Conservation (phyloP, 352 stramenopile genomes). For the Nothophytophthora sp. region DNA sequence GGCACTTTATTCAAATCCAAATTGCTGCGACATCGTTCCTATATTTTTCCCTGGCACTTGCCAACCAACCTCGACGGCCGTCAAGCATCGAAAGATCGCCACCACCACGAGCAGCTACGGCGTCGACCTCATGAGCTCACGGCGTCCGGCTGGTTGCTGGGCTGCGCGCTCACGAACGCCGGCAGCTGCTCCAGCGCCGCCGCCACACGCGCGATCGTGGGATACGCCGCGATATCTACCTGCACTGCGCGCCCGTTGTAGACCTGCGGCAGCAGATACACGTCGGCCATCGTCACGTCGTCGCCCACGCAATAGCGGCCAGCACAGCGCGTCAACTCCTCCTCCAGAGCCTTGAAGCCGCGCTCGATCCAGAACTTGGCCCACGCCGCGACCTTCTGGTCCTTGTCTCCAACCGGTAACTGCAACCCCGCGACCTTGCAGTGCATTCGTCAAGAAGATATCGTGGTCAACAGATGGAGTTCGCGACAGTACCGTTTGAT, state of each 20-base stretch:
- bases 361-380: conserved; percentile 95
- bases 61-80: no score
- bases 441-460: no score
- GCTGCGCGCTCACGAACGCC: conserved; percentile 79
- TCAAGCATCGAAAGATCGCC: no score
- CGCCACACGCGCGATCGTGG: conserved; percentile 76
- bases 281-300: conserved; percentile 92
- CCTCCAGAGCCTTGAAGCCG: conserved; percentile 85
- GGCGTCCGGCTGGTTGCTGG: conserved; percentile 67
- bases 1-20: no score
- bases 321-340: conserved; percentile 40
- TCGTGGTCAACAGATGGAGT: no score
- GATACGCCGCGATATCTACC: conserved; percentile 85
- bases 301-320: conserved; percentile 91
- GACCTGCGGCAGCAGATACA: conserved; percentile 90
- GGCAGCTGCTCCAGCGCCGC: conserved; percentile 61
- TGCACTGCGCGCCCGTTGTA: conserved; percentile 87
- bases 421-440: conserved; percentile 30
- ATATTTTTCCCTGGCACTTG: no score
- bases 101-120: no score
- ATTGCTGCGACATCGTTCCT: no score
- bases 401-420: conserved; percentile 72
- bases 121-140: no score
- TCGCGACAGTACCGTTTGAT: no score
- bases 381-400: conserved; percentile 98